Conservation (phyloP, 495 filamentous ascomycete genomes). For the Extremus antarcticus region DNA sequence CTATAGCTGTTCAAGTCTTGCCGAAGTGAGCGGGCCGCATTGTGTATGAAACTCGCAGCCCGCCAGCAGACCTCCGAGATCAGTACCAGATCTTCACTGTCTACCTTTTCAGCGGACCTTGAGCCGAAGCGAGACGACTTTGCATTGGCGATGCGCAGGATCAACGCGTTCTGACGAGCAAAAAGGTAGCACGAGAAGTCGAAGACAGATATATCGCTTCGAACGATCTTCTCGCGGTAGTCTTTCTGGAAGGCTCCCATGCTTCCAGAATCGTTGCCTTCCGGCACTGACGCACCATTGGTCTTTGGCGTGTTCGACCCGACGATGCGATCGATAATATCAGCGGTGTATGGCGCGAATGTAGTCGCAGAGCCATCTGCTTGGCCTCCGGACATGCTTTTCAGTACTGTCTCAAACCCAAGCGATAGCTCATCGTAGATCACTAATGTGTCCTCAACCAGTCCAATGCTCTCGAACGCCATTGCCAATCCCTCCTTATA, state of each 20-base stretch:
- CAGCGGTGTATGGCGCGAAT: conserved; percentile 58
- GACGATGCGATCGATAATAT: conserved; percentile 35
- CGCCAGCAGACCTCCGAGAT: conserved; percentile 72
- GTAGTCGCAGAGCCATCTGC: conserved; percentile 51
- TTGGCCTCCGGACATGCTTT: conserved; percentile 53
- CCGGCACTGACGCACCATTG: not conserved
- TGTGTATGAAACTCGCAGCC: conserved; percentile 68
- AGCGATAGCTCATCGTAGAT: conserved; percentile 86
- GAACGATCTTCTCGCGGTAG: conserved; percentile 84
- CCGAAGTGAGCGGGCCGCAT: conserved; percentile 63
- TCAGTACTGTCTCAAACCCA: conserved; percentile 69
- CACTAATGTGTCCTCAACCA: conserved; percentile 88
- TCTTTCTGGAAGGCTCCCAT: conserved; percentile 46
- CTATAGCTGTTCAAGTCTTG: conserved; percentile 48
- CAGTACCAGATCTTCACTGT: conserved; percentile 58
- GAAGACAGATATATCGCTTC: conserved; percentile 94
- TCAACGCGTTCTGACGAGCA: conserved; percentile 70
- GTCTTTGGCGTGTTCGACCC: conserved; percentile 9
- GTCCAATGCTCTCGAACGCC: conserved; percentile 90
- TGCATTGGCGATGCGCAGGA: conserved; percentile 71
- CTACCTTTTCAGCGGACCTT: not conserved
- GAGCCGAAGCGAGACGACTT: conserved; percentile 4
- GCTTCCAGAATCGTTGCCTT: not conserved
- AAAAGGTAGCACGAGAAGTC: conserved; percentile 95
- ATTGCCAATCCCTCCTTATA: conserved; percentile 88